Percentiles rank a stretch among this genome's conserved stretches.
These are phyloP conservation scores for Picea sitchensis DNA, from an alignment of 75 land plant species.

Conservation along the genomic window DNA sequence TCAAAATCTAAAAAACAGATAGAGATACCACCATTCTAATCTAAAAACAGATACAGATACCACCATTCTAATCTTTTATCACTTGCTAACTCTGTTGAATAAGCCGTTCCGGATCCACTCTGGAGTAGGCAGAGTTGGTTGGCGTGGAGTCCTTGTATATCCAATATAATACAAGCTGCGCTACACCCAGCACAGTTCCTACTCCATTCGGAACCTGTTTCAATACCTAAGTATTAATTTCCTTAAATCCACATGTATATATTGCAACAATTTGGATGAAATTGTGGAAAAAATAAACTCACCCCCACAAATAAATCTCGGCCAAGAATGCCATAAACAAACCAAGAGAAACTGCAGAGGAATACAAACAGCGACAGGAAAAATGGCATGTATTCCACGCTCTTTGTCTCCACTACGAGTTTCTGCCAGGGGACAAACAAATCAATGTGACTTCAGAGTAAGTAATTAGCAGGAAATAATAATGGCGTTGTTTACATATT, in stretches of 20 bases:
- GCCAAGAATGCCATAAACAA: conserved; percentile 24
- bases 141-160: conserved; percentile 20
- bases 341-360: conserved; percentile 21
- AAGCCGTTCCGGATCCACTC: background rate
- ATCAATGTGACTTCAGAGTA: background rate
- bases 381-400: conserved; percentile 32
- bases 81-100: no score
- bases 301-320: conserved; percentile 23
- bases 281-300: background rate
- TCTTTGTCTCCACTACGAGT: conserved; percentile 19
- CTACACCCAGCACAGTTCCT: conserved; percentile 17
- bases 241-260: background rate
- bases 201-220: conserved; percentile 40
- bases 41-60: no score
- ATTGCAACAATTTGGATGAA: background rate
- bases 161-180: conserved; percentile 25
- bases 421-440: conserved; percentile 14
- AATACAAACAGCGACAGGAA: conserved; percentile 28
- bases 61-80: no score
- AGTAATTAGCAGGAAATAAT: background rate
- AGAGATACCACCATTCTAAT: no score
- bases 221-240: background rate
- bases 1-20: no score
- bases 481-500: background rate
- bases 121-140: background rate